Conservation (phyloP, 768 basidiomycete genomes). For the Amanita rubescens region DNA sequence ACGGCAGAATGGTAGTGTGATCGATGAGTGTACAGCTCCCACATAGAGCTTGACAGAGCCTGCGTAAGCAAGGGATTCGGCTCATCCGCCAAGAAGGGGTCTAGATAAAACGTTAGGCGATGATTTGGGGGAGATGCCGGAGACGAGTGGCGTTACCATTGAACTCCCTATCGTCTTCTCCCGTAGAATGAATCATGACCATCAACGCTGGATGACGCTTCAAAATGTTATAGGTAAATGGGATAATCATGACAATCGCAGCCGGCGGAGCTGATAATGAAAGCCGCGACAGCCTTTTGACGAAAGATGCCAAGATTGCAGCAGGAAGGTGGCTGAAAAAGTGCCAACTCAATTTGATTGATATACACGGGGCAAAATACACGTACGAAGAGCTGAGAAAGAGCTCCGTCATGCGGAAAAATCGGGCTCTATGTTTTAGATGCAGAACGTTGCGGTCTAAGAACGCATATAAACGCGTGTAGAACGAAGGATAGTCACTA, state of each 20-base stretch:
- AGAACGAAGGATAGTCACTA: constrained; percentile 96
- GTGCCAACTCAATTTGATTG: constrained; percentile 1
- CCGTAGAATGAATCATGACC: constrained; percentile 80
- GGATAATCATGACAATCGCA: constrained; percentile 84
- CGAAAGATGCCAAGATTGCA: constrained; percentile 87
- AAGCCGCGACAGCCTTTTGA: constrained; percentile 84
- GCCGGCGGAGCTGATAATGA: constrained; percentile 84
- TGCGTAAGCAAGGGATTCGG: constrained; percentile 67
- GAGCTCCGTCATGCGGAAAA: constrained; percentile 87
- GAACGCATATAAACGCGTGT: constrained; percentile 84
- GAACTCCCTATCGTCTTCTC: constrained; percentile 26
- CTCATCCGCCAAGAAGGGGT: constrained; percentile 67
- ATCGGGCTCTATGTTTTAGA: constrained; percentile 86
- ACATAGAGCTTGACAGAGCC: constrained; percentile 83
- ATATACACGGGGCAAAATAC: constrained; percentile 1
- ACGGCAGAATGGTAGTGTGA: constrained; percentile 82
- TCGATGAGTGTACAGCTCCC: constrained; percentile 81
- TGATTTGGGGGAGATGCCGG: not conserved
- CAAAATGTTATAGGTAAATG: constrained; percentile 91
- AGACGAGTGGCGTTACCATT: constrained; percentile 22
- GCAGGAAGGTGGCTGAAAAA: constrained; percentile 71
- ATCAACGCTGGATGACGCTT: constrained; percentile 89
- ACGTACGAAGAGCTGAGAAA: constrained; percentile 90
- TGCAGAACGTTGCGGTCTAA: constrained; percentile 86
- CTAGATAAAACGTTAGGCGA: no score